These are phyloP conservation scores for Hemileccinum impolitum DNA, from an alignment of 768 basidiomycete species.

Conservation along the genomic window DNA sequence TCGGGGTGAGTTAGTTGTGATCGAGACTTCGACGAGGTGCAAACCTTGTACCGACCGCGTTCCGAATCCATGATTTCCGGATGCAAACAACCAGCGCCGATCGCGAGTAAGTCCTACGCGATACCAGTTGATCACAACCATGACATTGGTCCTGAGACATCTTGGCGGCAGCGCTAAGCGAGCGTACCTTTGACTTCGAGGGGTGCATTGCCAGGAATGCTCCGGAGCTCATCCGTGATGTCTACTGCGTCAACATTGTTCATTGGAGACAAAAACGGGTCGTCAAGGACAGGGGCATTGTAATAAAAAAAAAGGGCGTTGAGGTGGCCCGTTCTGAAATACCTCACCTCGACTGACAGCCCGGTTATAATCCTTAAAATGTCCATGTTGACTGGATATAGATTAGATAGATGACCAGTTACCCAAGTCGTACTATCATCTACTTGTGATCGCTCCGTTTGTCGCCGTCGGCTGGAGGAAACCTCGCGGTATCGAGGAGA, in stretches of 20 bases:
- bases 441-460: slow-evolving; percentile 11
- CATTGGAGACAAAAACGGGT: not conserved
- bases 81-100: slow-evolving; percentile 38
- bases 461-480: slow-evolving; percentile 34
- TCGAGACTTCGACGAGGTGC: slow-evolving; percentile 37
- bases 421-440: slow-evolving; percentile 10
- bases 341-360: not conserved
- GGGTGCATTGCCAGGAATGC: slow-evolving; percentile 22
- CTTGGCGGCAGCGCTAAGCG: not conserved
- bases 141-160: too few species aligned
- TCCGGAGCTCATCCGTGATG: not conserved
- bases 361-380: not conserved
- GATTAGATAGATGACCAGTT: slow-evolving; percentile 5
- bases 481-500: slow-evolving; percentile 71
- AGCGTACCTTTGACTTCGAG: slow-evolving; percentile 19
- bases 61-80: slow-evolving; percentile 24
- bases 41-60: slow-evolving; percentile 7
- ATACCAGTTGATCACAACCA: too few species aligned
- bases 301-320: not conserved
- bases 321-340: not conserved
- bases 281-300: too few species aligned
- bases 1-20: slow-evolving; percentile 34
- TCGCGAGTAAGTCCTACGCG: slow-evolving; percentile 33
- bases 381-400: not conserved
- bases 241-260: not conserved